A percentile compares a stretch with the other conserved stretches of the same genome.
phyloP scores from a whole-genome alignment of 192 early-diverging fungal species.

The Phlyctochytrium arcticum region DNA sequence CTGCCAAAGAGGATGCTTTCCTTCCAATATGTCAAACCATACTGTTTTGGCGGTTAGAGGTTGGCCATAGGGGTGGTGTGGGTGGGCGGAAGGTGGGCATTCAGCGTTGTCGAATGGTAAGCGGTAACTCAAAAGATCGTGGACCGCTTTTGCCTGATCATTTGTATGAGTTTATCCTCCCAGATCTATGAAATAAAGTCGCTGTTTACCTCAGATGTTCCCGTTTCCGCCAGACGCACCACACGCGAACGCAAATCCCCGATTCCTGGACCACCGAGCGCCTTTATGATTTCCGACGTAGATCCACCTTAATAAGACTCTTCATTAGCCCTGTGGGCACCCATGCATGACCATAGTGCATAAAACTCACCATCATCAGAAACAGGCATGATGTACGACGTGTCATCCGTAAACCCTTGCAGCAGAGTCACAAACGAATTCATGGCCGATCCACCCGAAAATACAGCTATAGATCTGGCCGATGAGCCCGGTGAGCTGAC shows the following conservation, averaged over 20 bases:
- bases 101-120: slow-evolving; percentile 50
- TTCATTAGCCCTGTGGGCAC: no score
- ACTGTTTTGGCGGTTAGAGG: slow-evolving; percentile 64
- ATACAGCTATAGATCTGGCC: slow-evolving; percentile 61
- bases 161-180: not conserved
- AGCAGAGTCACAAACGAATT: slow-evolving; percentile 59
- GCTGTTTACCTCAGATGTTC: slow-evolving; percentile 40
- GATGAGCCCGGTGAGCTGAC: not conserved
- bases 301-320: slow-evolving; percentile 27
- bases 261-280: slow-evolving; percentile 71
- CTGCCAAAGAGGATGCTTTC: slow-evolving; percentile 59
- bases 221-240: slow-evolving; percentile 60
- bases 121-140: slow-evolving; percentile 65
- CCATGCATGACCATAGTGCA: no score
- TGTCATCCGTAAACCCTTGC: slow-evolving; percentile 58
- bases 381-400: slow-evolving; percentile 68
- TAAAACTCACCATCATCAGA: slow-evolving; percentile 59
- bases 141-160: slow-evolving; percentile 57
- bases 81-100: slow-evolving; percentile 7
- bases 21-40: slow-evolving; percentile 71
- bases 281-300: slow-evolving; percentile 60
- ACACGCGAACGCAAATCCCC: slow-evolving; percentile 68
- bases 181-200: not conserved
- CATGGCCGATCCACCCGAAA: slow-evolving; percentile 76
- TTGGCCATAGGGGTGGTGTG: not conserved